A percentile compares a stretch with the other conserved stretches of the same genome.
These are phyloP conservation scores for Arabis hirsuta DNA, from an alignment of 345 rosid genomes.

Conservation along the genomic window DNA sequence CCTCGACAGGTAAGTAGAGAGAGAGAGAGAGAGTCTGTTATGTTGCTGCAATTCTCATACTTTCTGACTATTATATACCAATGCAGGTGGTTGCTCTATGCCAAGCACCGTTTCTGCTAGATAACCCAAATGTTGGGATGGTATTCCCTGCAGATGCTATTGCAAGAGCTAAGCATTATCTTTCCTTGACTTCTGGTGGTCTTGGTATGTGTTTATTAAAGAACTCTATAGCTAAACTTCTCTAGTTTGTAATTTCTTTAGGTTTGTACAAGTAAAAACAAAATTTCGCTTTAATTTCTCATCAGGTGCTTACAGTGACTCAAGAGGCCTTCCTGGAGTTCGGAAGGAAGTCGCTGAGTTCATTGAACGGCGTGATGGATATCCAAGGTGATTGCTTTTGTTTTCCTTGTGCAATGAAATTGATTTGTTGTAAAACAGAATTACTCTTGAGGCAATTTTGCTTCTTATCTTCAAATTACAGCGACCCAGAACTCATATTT, in stretches of 20 bases:
- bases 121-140: constrained; percentile 82
- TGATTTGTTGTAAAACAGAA: neutral
- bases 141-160: constrained; percentile 90
- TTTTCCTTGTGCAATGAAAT: neutral
- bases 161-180: constrained; percentile 92
- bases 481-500: constrained; percentile 91
- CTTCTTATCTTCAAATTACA: constrained; percentile 48
- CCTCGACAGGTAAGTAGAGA: constrained; percentile 75
- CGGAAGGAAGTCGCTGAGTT: constrained; percentile 93
- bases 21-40: too few relatives aligned
- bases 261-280: neutral
- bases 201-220: constrained; percentile 59
- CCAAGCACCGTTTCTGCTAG: constrained; percentile 94
- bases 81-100: constrained; percentile 90
- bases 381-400: constrained; percentile 71
- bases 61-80: neutral
- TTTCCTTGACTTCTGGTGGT: constrained; percentile 79
- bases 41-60: neutral
- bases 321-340: constrained; percentile 85
- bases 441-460: constrained; percentile 33
- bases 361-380: constrained; percentile 91
- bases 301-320: constrained; percentile 96
- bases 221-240: neutral
- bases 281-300: neutral
- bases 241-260: neutral